These are phyloP conservation scores for Madurella mycetomatis DNA, from an alignment of 2,329 filamentous ascomycete species.

Conservation along the genomic window DNA sequence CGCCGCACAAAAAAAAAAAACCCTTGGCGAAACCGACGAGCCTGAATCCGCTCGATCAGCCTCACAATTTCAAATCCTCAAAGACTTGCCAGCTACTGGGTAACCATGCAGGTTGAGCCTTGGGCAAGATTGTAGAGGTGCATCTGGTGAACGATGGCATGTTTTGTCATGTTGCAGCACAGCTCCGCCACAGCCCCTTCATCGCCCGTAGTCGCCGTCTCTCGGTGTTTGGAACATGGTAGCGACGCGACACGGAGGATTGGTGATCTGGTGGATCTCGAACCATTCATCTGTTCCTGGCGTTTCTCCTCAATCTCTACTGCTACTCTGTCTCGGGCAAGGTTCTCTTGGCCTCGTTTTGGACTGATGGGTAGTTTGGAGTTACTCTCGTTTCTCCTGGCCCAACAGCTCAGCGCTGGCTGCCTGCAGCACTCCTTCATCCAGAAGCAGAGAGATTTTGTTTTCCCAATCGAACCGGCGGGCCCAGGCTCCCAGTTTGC, in stretches of 20 bases:
- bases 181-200: constrained; percentile 6
- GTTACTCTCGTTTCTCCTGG: not conserved
- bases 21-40: not conserved
- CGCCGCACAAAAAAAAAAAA: not conserved
- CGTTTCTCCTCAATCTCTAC: constrained; percentile 6
- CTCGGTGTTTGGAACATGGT: constrained; percentile 26
- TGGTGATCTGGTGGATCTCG: constrained; percentile 27
- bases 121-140: not conserved
- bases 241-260: constrained; percentile 31
- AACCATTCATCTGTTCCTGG: constrained; percentile 23
- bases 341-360: constrained; percentile 15
- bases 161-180: constrained; percentile 15
- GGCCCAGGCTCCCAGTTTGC: not conserved
- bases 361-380: constrained; percentile 1
- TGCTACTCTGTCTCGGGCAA: not conserved
- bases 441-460: constrained; percentile 7
- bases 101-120: too few relatives aligned
- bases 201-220: constrained; percentile 22
- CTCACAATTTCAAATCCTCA: not conserved
- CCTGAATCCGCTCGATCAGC: not conserved
- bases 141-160: not conserved
- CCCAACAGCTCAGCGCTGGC: constrained; percentile 1
- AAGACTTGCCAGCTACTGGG: too few relatives aligned
- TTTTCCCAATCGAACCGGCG: constrained; percentile 8
- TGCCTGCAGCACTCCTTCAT: constrained; percentile 8